phyloP scores from a whole-genome alignment of 1,139 yeast genomes.

The Geotrichum phurueaensis region DNA sequence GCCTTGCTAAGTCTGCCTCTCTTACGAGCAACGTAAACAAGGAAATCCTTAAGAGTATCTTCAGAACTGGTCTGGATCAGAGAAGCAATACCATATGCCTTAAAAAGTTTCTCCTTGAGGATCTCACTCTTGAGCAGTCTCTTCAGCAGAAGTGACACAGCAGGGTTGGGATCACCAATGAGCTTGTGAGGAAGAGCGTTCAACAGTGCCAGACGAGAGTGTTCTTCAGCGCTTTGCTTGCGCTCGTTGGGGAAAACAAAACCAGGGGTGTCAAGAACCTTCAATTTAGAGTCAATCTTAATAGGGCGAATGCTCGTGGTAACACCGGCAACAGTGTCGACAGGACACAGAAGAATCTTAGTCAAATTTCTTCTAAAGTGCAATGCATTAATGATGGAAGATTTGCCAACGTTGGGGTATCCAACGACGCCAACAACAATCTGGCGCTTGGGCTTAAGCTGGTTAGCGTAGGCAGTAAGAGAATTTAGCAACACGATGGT shows the following conservation, averaged over 20 bases:
- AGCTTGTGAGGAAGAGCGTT: slow-evolving; percentile 88
- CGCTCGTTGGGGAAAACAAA: slow-evolving; percentile 81
- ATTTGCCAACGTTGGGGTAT: slow-evolving; percentile 92
- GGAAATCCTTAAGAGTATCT: slow-evolving; percentile 55
- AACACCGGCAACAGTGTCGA: slow-evolving; percentile 95
- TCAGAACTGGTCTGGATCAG: slow-evolving; percentile 46
- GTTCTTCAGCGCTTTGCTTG: slow-evolving; percentile 52
- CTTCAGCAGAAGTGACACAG: slow-evolving; percentile 69
- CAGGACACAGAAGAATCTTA: slow-evolving; percentile 73
- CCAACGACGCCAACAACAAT: slow-evolving; percentile 94
- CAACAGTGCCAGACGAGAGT: slow-evolving; percentile 79
- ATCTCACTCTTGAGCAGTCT: slow-evolving; percentile 52
- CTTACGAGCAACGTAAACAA: slow-evolving; percentile 87
- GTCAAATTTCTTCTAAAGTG: slow-evolving; percentile 59
- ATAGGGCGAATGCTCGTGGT: slow-evolving; percentile 89
- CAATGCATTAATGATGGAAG: slow-evolving; percentile 86
- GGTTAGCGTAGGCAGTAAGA: slow-evolving; percentile 76
- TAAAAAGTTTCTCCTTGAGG: slow-evolving; percentile 69
- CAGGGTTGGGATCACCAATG: slow-evolving; percentile 76
- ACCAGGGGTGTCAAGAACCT: slow-evolving; percentile 92
- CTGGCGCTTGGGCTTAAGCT: slow-evolving; percentile 81
- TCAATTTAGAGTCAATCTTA: slow-evolving; percentile 82
- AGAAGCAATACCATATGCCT: slow-evolving; percentile 76
- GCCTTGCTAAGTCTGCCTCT: slow-evolving; percentile 90
- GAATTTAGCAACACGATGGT: slow-evolving; percentile 71